These are phyloP conservation scores for Eimeria brunetti DNA, from an alignment of 169 alveolate species.

Conservation along the genomic window DNA sequence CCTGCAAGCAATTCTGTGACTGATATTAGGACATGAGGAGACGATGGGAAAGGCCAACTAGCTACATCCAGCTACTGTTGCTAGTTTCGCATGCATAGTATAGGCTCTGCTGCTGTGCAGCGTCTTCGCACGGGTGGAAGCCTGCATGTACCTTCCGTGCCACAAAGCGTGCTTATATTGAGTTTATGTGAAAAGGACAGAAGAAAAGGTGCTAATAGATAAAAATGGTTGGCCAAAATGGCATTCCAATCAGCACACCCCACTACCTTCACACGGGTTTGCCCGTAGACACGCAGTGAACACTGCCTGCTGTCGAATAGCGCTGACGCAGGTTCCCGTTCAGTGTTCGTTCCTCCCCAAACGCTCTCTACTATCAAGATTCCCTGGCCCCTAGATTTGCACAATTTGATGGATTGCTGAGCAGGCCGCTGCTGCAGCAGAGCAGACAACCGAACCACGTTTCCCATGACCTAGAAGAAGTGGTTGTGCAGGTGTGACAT, in stretches of 20 bases:
- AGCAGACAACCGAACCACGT: no score
- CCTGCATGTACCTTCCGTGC: not conserved
- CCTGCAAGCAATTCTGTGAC: not conserved
- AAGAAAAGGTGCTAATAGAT: not conserved
- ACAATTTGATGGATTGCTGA: not conserved
- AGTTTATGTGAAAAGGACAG: not conserved
- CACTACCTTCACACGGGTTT: not conserved
- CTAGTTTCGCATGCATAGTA: not conserved
- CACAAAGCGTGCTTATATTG: not conserved
- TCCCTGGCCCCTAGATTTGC: not conserved
- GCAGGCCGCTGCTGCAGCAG: not conserved
- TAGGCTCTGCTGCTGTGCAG: not conserved
- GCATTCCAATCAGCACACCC: not conserved
- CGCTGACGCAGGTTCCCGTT: not conserved
- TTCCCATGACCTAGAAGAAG: no score
- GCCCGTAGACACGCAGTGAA: not conserved
- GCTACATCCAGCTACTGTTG: not conserved
- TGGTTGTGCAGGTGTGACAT: no score
- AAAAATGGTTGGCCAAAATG: not conserved
- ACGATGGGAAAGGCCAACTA: not conserved
- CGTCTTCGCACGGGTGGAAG: not conserved
- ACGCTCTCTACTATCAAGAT: not conserved
- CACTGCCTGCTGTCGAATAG: not conserved
- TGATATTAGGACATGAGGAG: not conserved
- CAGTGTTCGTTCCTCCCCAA: not conserved